Percentiles rank a stretch among this genome's conserved stretches.
Conservation (phyloP, 305 asterid species). For the Fraxinus albicans region DNA sequence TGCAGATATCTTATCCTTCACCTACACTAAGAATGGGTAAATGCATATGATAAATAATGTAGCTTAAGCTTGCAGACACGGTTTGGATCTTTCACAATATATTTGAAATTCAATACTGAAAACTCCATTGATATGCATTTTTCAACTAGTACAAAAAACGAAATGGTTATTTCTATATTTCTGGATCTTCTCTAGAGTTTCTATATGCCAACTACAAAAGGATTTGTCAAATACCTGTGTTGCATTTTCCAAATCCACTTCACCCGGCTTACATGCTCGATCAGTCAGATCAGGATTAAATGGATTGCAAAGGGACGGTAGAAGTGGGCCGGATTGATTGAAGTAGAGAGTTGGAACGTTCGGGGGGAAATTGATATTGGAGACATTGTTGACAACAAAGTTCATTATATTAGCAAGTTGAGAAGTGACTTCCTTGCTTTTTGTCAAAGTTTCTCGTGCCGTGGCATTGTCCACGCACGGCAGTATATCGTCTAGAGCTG, state of each 20-base stretch:
- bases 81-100: not conserved
- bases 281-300: constrained; percentile 53
- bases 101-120: not conserved
- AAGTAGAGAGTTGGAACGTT: constrained; percentile 50
- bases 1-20: not conserved
- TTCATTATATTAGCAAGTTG: constrained; percentile 60
- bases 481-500: constrained; percentile 82
- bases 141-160: not conserved
- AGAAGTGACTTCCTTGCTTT: constrained; percentile 73
- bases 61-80: not conserved
- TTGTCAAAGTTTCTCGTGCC: constrained; percentile 71
- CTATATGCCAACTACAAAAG: not conserved
- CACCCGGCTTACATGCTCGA: constrained; percentile 65
- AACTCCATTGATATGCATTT: not conserved
- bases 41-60: not conserved
- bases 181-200: too few relatives aligned
- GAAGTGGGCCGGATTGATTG: constrained; percentile 82
- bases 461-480: constrained; percentile 91
- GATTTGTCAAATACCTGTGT: constrained; percentile 51
- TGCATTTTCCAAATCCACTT: constrained; percentile 65
- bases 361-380: constrained; percentile 67
- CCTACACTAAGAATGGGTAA: not conserved
- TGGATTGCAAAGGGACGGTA: constrained; percentile 80
- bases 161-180: not conserved
- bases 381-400: constrained; percentile 58